Conservation (phyloP, 495 filamentous ascomycete genomes). For the Xylaria sp. region DNA sequence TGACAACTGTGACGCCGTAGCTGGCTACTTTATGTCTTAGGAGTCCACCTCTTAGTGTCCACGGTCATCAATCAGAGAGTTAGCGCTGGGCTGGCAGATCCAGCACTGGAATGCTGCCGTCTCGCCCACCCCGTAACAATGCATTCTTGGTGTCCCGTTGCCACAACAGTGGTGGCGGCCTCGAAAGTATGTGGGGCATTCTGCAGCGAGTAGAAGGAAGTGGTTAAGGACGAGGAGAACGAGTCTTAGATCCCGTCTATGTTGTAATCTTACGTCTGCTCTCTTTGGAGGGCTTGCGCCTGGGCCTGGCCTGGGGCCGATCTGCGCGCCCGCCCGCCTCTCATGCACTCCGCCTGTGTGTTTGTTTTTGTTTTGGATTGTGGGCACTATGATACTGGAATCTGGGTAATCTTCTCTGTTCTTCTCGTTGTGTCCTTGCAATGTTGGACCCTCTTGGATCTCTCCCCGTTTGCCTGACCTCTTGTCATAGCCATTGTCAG, state of each 20-base stretch:
- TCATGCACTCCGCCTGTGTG: background rate
- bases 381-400: conserved; percentile 9
- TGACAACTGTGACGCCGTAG: background rate
- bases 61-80: background rate
- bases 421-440: background rate
- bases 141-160: conserved; percentile 36
- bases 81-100: background rate
- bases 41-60: background rate
- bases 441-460: background rate
- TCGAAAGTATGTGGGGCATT: background rate
- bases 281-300: background rate
- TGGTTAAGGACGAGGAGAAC: background rate
- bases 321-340: background rate
- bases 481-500: background rate
- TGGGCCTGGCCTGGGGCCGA: background rate
- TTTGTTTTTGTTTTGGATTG: conserved; percentile 8
- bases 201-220: background rate
- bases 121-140: conserved; percentile 29
- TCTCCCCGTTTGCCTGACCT: background rate
- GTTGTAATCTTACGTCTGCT: background rate
- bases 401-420: background rate
- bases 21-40: conserved; percentile 26
- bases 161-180: background rate
- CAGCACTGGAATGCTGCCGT: conserved; percentile 34
- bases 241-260: background rate